Base-by-base conservation (phyloP, 352 stramenopile genomes). In the Phytophthora fragariae region DNA sequence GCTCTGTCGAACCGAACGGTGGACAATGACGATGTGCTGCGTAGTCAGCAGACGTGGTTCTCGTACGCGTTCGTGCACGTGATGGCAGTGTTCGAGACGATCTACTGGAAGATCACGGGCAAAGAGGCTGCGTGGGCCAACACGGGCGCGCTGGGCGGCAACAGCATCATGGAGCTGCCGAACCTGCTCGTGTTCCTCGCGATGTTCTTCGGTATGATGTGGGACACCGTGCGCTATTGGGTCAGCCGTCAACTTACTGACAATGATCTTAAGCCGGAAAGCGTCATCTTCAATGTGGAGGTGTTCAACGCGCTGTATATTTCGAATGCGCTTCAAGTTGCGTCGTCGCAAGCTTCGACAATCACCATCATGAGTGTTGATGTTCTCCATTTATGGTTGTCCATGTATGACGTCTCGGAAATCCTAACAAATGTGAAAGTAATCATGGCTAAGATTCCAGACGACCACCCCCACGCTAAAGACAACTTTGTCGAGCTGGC, bases 221-320 rank as follows among this genome's bases (percentile, higher is more conserved):
- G n/a, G n/a, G n/a, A n/a, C n/a, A n/a, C n/a, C n/a, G n/a, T n/a
- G n/a, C n/a, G n/a, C n/a, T n/a, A n/a, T n/a, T n/a, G 62, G 68
- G 81, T 79, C 11, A 76, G 73, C 11, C 35, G 44, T 0, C n/a
- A 65, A 59, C 58, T 73, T 21, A 62, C 41, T 4, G 17, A 68
- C 24, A 60, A 76, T 7, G 77, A 86, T 39, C 29, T 70, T 9
- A 81, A 84, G 33, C 74, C 83, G 1, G 72, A 90, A 62, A 68
- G 70, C 5, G 70, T 76, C 1, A 70, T 86, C 5, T 85, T 90
- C 65, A 83, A 84, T n/a, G 69, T 80, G 11, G 73, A 90, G 31
- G 59, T 86, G 2, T 66, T 66, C 7, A 73, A 76, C 10, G 64
- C 70, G 3, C n/a, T 57, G 73, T 85, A 73, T 65, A 85, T 73